These are phyloP conservation scores for Quercus berberidifolia DNA, from an alignment of 306 rosid species.

Conservation along the genomic window DNA sequence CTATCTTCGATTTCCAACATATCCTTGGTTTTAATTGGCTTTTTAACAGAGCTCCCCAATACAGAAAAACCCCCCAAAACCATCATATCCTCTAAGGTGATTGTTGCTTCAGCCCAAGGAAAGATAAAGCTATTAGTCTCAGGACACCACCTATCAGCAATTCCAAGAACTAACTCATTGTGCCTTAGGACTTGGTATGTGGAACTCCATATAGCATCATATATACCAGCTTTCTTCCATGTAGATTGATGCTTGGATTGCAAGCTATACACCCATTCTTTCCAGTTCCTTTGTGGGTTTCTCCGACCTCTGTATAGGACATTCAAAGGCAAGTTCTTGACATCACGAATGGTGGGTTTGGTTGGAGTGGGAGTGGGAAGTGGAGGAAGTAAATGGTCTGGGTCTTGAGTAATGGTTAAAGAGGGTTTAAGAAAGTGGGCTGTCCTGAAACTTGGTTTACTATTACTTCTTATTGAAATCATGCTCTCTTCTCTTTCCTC, in stretches of 20 bases:
- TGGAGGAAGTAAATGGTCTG: neutral
- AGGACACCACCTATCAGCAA: conserved; percentile 42
- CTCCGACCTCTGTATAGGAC: conserved; percentile 34
- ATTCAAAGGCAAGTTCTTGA: conserved; percentile 12
- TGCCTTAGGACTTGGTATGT: conserved; percentile 1
- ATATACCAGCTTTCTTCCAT: conserved; percentile 44
- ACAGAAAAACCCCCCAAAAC: conserved; percentile 26
- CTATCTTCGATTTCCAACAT: neutral
- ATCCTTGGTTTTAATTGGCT: neutral
- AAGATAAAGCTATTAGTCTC: conserved; percentile 39
- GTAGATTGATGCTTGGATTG: conserved; percentile 14
- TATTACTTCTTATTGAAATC: conserved; percentile 51
- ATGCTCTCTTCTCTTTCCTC: conserved; percentile 37
- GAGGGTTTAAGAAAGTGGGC: conserved; percentile 44
- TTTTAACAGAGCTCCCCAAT: conserved; percentile 10
- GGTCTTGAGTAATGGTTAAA: conserved; percentile 6
- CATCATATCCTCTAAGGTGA: conserved; percentile 57
- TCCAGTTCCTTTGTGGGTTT: neutral
- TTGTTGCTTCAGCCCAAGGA: conserved; percentile 53
- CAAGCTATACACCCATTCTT: conserved; percentile 33
- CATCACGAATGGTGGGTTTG: conserved; percentile 1
- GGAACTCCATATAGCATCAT: conserved; percentile 41
- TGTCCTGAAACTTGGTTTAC: conserved; percentile 27
- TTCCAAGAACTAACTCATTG: conserved; percentile 11
- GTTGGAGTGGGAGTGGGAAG: neutral